phyloP scores from a whole-genome alignment of 2,329 filamentous ascomycete genomes.

The Aspergillus sp. region DNA sequence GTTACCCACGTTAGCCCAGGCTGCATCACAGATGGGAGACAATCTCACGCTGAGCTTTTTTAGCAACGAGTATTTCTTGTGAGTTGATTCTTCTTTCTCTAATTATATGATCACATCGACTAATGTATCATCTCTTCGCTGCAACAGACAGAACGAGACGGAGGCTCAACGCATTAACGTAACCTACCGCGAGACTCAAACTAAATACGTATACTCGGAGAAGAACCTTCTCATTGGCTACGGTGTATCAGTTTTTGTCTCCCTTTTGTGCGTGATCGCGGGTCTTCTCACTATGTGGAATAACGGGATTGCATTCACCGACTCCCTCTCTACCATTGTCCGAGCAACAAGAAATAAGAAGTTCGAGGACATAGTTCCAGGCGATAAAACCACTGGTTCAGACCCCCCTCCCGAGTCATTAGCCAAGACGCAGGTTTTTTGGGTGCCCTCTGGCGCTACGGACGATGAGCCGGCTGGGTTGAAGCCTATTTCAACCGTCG shows the following conservation, averaged over 20 bases:
- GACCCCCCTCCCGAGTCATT: background rate
- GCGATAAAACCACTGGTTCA: background rate
- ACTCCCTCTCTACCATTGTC: conserved; percentile 2
- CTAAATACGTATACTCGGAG: background rate
- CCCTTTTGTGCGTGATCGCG: background rate
- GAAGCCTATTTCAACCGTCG: background rate
- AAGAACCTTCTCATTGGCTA: conserved; percentile 2
- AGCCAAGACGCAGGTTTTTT: background rate
- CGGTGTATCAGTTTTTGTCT: background rate
- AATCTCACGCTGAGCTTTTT: conserved; percentile 3
- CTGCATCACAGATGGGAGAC: background rate
- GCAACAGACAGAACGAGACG: background rate
- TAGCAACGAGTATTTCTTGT: background rate
- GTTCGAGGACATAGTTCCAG: conserved; percentile 5
- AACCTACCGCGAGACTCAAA: background rate
- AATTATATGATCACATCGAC: background rate
- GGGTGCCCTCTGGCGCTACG: background rate
- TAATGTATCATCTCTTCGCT: background rate
- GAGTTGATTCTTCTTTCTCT: background rate
- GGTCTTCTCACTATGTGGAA: conserved; percentile 3
- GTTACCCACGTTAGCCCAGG: background rate
- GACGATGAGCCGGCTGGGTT: background rate
- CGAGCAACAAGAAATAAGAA: background rate
- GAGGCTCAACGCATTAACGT: background rate
- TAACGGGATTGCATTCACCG: conserved; percentile 3